A percentile compares a stretch with the other conserved stretches of the same genome.
Conservation (phyloP, 2,329 filamentous ascomycete genomes). For the Colletotrichum sidae region DNA sequence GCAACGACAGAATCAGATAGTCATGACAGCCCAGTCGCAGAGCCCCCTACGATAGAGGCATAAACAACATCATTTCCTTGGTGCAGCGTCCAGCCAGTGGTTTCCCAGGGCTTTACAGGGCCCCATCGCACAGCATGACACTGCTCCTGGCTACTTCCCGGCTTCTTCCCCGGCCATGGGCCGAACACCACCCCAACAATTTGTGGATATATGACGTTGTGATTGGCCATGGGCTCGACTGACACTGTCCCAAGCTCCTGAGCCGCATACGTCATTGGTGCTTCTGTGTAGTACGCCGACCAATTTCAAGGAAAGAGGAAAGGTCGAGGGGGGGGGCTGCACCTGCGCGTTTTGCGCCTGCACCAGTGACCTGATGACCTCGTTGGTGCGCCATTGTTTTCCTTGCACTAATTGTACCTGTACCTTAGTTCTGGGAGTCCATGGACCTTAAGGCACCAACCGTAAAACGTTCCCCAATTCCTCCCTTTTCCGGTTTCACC, state of each 20-base stretch:
- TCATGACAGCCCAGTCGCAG: too few relatives aligned
- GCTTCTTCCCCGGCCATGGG: slow-evolving; percentile 21
- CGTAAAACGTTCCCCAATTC: background rate
- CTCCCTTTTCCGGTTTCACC: slow-evolving; percentile 26
- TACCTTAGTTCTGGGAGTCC: too few relatives aligned
- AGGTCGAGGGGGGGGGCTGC: slow-evolving; percentile 11
- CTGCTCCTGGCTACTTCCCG: slow-evolving; percentile 30
- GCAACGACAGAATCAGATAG: background rate
- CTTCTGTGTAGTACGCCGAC: slow-evolving; percentile 26
- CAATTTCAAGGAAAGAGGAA: slow-evolving; percentile 39
- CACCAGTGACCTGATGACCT: background rate
- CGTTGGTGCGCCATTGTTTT: slow-evolving; percentile 14
- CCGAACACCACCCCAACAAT: slow-evolving; percentile 12
- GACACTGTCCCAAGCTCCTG: slow-evolving; percentile 34
- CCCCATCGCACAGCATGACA: slow-evolving; percentile 22
- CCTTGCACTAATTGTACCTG: background rate
- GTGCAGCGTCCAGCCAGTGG: too few relatives aligned
- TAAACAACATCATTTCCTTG: slow-evolving; percentile 3
- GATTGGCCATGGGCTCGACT: slow-evolving; percentile 18
- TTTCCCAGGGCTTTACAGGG: background rate
- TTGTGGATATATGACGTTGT: background rate
- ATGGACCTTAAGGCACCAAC: too few relatives aligned
- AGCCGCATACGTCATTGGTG: slow-evolving; percentile 38
- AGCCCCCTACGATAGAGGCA: background rate
- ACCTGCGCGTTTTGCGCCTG: background rate